Evolutionary conservation across 495 filamentous ascomycete species (phyloP).

Genomic region (Penicillium lagena): DNA sequence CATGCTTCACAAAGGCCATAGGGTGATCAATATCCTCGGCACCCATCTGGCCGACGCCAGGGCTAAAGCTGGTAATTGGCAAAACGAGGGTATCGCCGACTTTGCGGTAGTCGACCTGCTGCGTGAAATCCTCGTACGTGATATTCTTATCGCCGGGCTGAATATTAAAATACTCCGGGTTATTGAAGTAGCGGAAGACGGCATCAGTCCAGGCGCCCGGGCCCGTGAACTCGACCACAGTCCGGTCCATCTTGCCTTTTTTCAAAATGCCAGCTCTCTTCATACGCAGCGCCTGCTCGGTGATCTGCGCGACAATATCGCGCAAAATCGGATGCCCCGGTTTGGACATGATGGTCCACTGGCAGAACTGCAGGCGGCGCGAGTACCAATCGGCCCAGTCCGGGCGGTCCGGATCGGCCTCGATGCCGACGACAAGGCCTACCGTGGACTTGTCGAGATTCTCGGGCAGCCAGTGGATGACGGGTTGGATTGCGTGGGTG

Average conservation of each 20-base stretch:
- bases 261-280: slow-evolving; percentile 64
- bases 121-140: slow-evolving; percentile 82
- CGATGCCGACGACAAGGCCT: slow-evolving; percentile 87
- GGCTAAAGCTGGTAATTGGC: slow-evolving; percentile 96
- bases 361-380: slow-evolving; percentile 93
- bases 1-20: slow-evolving; percentile 97
- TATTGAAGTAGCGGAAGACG: slow-evolving; percentile 90
- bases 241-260: slow-evolving; percentile 59
- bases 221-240: slow-evolving; percentile 93
- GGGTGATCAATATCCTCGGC: slow-evolving; percentile 87
- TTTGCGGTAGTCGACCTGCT: slow-evolving; percentile 73
- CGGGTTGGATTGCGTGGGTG: slow-evolving; percentile 75
- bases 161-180: slow-evolving; percentile 84
- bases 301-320: slow-evolving; percentile 82
- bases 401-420: slow-evolving; percentile 86
- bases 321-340: slow-evolving; percentile 88
- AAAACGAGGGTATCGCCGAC: slow-evolving; percentile 91
- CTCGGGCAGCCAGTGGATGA: slow-evolving; percentile 79
- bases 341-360: slow-evolving; percentile 97
- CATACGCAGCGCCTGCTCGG: slow-evolving; percentile 68
- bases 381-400: slow-evolving; percentile 98
- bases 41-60: slow-evolving; percentile 89
- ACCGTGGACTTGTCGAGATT: slow-evolving; percentile 68
- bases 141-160: slow-evolving; percentile 61
- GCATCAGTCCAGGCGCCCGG: slow-evolving; percentile 93